Base-by-base conservation (phyloP, 768 basidiomycete genomes). In the Mycena capillaripes region DNA sequence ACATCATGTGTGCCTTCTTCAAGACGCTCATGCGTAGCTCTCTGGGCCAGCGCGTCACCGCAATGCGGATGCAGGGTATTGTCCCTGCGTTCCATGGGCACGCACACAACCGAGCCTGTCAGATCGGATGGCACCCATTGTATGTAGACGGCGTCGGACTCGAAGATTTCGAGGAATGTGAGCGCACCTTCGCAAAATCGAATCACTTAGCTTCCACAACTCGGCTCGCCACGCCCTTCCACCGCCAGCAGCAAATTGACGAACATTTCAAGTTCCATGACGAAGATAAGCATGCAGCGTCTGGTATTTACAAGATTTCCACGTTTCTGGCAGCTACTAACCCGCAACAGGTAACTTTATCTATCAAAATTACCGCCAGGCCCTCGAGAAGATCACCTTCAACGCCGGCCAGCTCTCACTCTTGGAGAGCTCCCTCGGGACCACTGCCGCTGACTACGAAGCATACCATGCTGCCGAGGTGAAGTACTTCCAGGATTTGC, bases 231-330 rank as follows among this genome's bases (percentile, higher is more conserved):
- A 76, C 76, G 1, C 67, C 69, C 10, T 81, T 80, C 60, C 79
- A 80, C 50, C 71, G 75, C 0, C 67, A 76, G 8, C 79, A 80
- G 64, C 67, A 72, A 34, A 80, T 80, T 32, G 67, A 77, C 9
- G 74, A 78, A n/a, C 76, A 78, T 25, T 78, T 75, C 64, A 19
- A 36, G 3, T 76, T 75, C 21, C 71, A 74, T 44, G 74, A 78
- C 30, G 32, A 56, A 23, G n/a, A n/a, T n/a, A n/a, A n/a, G n/a
- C n/a, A n/a, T n/a, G n/a, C n/a, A n/a, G n/a, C n/a, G n/a, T n/a
- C 76, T 7, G 72, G 77, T 73, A 71, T 14, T 56, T 56, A 25
- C 19, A 21, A 4, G 27, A 25, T 53, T 2, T n/a, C 16, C 23
- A 8, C n/a, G 4, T n/a, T n/a, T 23, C n/a, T 48, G n/a, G 23